phyloP scores from a whole-genome alignment of 1,284 basidiomycete species.

The Chondrostereum purpureum region DNA sequence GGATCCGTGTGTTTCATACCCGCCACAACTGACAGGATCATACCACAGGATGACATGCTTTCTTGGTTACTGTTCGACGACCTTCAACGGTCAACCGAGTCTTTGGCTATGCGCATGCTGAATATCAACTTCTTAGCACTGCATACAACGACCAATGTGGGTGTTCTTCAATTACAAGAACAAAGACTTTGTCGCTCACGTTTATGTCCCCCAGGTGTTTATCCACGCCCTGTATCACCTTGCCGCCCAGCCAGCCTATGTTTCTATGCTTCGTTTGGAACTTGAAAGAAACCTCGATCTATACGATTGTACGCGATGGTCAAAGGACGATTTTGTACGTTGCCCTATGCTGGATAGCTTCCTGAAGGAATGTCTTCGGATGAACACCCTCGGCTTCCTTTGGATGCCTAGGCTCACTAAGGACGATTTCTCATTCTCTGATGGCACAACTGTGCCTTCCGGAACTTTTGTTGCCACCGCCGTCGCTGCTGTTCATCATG shows the following conservation, averaged over 20 bases:
- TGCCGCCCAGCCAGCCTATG: conserved; percentile 28
- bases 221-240: conserved; percentile 31
- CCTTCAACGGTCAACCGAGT: conserved; percentile 21
- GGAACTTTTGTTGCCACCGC: conserved; percentile 30
- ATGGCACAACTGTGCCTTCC: conserved; percentile 34
- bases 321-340: conserved; percentile 26
- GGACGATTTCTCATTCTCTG: conserved; percentile 30
- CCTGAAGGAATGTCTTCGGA: conserved; percentile 31
- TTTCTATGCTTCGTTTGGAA: conserved; percentile 31
- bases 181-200: background rate
- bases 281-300: conserved; percentile 21
- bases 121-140: conserved; percentile 37
- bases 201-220: conserved; percentile 23
- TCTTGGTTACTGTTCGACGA: conserved; percentile 39
- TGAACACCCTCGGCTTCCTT: conserved; percentile 24
- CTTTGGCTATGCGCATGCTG: conserved; percentile 31
- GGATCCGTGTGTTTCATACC: conserved; percentile 8
- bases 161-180: conserved; percentile 7
- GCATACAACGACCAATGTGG: conserved; percentile 34
- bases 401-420: conserved; percentile 8
- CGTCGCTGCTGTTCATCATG: conserved; percentile 25
- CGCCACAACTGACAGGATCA: background rate
- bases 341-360: conserved; percentile 35
- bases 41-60: conserved; percentile 35
- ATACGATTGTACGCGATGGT: conserved; percentile 24